Conservation (phyloP, 495 filamentous ascomycete genomes). For the Friedmanniomyces simplex region DNA sequence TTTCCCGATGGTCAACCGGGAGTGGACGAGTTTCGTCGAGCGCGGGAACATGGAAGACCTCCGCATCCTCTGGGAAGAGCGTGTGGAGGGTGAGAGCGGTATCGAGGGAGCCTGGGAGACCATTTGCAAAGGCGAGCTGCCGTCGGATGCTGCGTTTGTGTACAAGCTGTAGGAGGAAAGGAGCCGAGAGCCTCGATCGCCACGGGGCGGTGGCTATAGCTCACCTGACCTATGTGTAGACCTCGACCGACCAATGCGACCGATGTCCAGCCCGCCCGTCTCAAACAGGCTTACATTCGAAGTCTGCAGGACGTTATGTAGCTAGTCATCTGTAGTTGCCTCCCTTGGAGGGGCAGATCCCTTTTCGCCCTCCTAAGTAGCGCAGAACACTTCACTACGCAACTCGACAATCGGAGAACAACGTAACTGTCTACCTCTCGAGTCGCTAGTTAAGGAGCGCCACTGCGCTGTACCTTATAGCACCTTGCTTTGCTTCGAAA, state of each 20-base stretch:
- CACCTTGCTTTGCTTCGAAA: neutral
- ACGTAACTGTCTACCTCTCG: neutral
- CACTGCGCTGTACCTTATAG: neutral
- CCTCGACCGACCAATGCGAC: too few species aligned
- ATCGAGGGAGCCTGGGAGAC: conserved; percentile 21
- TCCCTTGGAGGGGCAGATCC: neutral
- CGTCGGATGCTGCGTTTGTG: neutral
- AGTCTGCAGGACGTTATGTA: neutral
- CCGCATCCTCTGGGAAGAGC: conserved; percentile 16
- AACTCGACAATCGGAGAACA: neutral
- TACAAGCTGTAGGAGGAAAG: conserved; percentile 5
- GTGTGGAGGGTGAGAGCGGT: conserved; percentile 16
- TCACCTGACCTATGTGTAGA: too few species aligned
- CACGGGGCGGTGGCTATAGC: too few species aligned
- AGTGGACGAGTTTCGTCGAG: conserved; percentile 13
- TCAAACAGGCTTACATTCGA: too few species aligned
- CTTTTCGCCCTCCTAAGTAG: neutral
- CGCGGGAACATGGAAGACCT: conserved; percentile 14
- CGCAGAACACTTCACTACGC: neutral
- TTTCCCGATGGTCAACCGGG: conserved; percentile 48
- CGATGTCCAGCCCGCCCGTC: too few species aligned
- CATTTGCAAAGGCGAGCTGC: neutral
- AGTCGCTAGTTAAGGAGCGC: neutral
- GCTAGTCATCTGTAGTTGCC: neutral
- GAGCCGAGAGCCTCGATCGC: too few species aligned